phyloP scores from a whole-genome alignment of 768 basidiomycete genomes.

The Boletus sensibilis region DNA sequence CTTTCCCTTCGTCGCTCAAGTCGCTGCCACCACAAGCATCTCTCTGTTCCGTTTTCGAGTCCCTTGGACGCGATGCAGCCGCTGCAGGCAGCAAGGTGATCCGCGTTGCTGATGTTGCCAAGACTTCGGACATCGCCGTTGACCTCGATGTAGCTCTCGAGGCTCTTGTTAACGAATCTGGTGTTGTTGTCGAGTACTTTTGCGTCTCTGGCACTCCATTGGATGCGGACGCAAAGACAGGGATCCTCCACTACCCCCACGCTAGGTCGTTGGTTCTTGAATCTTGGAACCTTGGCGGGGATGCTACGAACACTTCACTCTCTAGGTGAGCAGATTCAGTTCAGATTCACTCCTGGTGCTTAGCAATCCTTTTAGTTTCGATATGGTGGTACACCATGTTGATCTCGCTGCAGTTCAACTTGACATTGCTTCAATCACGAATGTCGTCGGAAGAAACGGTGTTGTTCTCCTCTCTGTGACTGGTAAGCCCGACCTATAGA shows the following conservation, averaged over 20 bases:
- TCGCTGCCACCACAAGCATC: conserved; percentile 3
- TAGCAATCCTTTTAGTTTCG: conserved; percentile 6
- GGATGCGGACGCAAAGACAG: conserved; percentile 26
- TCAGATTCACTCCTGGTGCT: neutral
- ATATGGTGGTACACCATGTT: conserved; percentile 23
- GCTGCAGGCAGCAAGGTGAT: conserved; percentile 22
- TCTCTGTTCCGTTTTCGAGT: conserved; percentile 18
- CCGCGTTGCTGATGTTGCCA: conserved; percentile 26
- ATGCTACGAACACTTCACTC: neutral
- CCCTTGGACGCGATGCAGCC: conserved; percentile 16
- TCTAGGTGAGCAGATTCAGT: conserved; percentile 8
- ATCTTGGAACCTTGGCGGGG: conserved; percentile 16
- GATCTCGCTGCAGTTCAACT: conserved; percentile 21
- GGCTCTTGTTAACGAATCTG: conserved; percentile 15
- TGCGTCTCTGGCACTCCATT: conserved; percentile 18
- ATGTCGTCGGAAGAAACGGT: conserved; percentile 24
- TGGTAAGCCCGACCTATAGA: conserved; percentile 9
- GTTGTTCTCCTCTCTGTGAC: conserved; percentile 23
- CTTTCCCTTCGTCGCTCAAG: conserved; percentile 22
- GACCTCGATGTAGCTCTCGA: conserved; percentile 18
- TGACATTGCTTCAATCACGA: conserved; percentile 23
- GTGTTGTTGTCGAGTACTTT: conserved; percentile 18
- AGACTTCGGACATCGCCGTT: conserved; percentile 15
- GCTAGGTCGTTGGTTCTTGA: conserved; percentile 21
- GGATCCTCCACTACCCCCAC: conserved; percentile 8